Conservation (phyloP, 2,329 filamentous ascomycete genomes). For the Clarireedia monteithiana region DNA sequence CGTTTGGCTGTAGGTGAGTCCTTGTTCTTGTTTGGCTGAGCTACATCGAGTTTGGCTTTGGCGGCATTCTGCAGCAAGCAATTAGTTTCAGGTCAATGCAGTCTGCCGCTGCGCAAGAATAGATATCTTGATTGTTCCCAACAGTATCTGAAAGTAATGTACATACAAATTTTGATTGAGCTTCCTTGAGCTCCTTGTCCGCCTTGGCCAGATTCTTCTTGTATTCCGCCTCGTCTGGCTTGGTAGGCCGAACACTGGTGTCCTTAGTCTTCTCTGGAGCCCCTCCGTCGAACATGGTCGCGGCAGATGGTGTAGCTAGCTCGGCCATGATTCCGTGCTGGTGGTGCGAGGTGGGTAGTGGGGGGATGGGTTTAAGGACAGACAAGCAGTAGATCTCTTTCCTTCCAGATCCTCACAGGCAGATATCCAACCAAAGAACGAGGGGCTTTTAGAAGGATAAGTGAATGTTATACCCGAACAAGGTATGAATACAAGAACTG, state of each 20-base stretch:
- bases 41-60: conserved; percentile 81
- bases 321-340: conserved; percentile 37
- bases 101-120: conserved; percentile 1
- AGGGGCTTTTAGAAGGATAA: not conserved
- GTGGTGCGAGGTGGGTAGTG: not conserved
- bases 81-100: conserved; percentile 15
- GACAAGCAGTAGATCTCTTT: not conserved
- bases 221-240: conserved; percentile 80
- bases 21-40: conserved; percentile 69
- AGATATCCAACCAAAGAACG: not conserved
- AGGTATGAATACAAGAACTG: not conserved
- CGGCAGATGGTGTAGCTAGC: conserved; percentile 34
- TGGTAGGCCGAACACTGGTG: conserved; percentile 58
- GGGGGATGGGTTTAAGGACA: not conserved
- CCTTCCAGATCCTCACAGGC: not conserved
- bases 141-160: not conserved
- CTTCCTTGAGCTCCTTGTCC: conserved; percentile 77
- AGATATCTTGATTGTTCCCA: not conserved
- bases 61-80: conserved; percentile 61
- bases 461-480: not conserved
- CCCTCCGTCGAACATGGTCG: conserved; percentile 34
- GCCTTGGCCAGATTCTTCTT: conserved; percentile 71
- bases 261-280: conserved; percentile 11
- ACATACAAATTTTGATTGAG: conserved; percentile 63
- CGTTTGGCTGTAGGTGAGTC: conserved; percentile 74